Percentiles rank a stretch among this genome's conserved stretches.
Evolutionary conservation across 106 monocot genomes (phyloP).

Genomic region (Phalaenopsis equestris): DNA sequence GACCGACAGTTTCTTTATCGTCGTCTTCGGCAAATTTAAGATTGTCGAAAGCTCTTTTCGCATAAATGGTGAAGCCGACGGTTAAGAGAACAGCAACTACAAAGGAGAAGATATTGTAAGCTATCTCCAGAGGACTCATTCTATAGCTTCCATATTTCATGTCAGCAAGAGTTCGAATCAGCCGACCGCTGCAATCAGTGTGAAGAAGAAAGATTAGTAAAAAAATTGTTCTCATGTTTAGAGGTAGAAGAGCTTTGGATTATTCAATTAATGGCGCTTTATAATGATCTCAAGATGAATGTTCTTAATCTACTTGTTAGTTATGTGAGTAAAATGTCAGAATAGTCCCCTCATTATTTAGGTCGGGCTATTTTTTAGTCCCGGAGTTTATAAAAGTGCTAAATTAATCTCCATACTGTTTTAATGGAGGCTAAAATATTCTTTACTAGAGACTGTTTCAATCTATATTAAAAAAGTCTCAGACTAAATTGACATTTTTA

Average conservation of each 20-base stretch:
- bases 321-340: too few species aligned
- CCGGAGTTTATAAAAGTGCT: too few species aligned
- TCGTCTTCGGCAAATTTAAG: constrained; percentile 30
- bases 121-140: constrained; percentile 65
- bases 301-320: background rate
- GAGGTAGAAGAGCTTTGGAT: background rate
- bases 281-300: background rate
- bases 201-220: background rate
- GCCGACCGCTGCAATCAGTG: constrained; percentile 44
- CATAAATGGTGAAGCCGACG: constrained; percentile 63
- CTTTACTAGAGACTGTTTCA: too few species aligned
- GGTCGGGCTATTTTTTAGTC: too few species aligned
- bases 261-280: background rate
- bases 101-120: constrained; percentile 58
- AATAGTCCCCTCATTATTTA: too few species aligned
- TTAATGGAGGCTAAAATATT: too few species aligned
- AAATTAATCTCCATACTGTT: too few species aligned
- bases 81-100: constrained; percentile 32
- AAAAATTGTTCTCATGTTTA: background rate
- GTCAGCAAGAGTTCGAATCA: constrained; percentile 66
- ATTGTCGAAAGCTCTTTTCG: constrained; percentile 41
- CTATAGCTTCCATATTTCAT: constrained; percentile 51
- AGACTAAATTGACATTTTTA: too few species aligned
- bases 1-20: background rate
- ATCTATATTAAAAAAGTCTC: too few species aligned